Percentiles rank a stretch among this genome's conserved stretches.
Evolutionary conservation across 2,329 filamentous ascomycete species (phyloP).

Genomic region (Pyrenophora tritici-repentis): DNA sequence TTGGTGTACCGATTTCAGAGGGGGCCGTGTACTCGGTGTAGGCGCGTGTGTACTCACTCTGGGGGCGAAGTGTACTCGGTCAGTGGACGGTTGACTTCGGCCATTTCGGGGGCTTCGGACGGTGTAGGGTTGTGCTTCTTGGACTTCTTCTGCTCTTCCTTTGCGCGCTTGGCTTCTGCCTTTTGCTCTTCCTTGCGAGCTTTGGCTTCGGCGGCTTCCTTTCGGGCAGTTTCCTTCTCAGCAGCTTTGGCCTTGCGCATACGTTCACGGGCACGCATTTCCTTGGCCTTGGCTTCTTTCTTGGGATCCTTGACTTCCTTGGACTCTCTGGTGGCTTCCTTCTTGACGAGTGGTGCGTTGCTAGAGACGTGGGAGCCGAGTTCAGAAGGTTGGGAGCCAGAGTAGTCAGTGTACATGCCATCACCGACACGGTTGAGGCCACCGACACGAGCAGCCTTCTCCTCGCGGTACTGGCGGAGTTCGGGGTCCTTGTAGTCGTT

Average conservation of each 20-base stretch:
- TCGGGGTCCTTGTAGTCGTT: slow-evolving; percentile 62
- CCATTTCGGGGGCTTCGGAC: slow-evolving; percentile 38
- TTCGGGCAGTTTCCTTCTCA: slow-evolving; percentile 45
- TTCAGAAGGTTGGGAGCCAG: slow-evolving; percentile 66
- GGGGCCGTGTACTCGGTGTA: slow-evolving; percentile 38
- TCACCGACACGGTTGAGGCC: slow-evolving; percentile 85
- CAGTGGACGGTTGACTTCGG: slow-evolving; percentile 31
- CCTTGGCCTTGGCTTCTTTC: slow-evolving; percentile 46
- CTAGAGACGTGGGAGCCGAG: slow-evolving; percentile 54
- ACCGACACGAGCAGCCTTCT: slow-evolving; percentile 84
- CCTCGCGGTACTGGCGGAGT: slow-evolving; percentile 81
- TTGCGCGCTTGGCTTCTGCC: slow-evolving; percentile 43
- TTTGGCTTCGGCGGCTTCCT: slow-evolving; percentile 49
- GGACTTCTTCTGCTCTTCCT: slow-evolving; percentile 51
- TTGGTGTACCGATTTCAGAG: slow-evolving; percentile 25
- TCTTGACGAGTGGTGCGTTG: slow-evolving; percentile 51
- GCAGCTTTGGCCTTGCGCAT: slow-evolving; percentile 52
- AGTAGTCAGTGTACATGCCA: slow-evolving; percentile 79
- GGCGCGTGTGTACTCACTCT: slow-evolving; percentile 29
- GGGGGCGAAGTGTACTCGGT: slow-evolving; percentile 26
- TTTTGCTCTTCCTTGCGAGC: slow-evolving; percentile 50
- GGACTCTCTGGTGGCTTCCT: slow-evolving; percentile 30
- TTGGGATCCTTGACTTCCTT: slow-evolving; percentile 44
- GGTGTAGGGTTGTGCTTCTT: slow-evolving; percentile 45
- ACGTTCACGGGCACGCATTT: slow-evolving; percentile 56